A percentile compares a stretch with the other conserved stretches of the same genome.
These are phyloP conservation scores for Coniella lustricola DNA, from an alignment of 2,329 filamentous ascomycete genomes.

Conservation along the genomic window DNA sequence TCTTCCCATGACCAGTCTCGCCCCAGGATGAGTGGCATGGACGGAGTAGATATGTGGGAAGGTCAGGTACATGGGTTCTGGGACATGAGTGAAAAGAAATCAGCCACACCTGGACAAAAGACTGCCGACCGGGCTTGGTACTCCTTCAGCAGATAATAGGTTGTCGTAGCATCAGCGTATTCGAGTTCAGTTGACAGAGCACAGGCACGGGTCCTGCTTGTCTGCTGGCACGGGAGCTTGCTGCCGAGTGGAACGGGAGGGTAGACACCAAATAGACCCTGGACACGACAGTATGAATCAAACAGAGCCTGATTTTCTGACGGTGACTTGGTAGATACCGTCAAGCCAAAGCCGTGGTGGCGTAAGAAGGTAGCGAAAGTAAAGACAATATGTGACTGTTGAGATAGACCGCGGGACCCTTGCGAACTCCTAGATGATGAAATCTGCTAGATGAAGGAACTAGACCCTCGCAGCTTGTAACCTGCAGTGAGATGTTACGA, in stretches of 20 bases:
- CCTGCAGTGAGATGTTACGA: slow-evolving; percentile 18
- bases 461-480: slow-evolving; percentile 8
- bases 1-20: slow-evolving; percentile 2
- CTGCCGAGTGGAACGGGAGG: slow-evolving; percentile 16
- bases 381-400: slow-evolving; percentile 2
- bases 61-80: slow-evolving; percentile 22
- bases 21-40: slow-evolving; percentile 11
- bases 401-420: slow-evolving; percentile 5
- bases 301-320: neutral
- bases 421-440: slow-evolving; percentile 3
- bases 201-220: slow-evolving; percentile 9
- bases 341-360: slow-evolving; percentile 5
- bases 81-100: neutral
- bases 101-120: slow-evolving; percentile 11
- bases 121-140: slow-evolving; percentile 12
- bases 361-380: slow-evolving; percentile 10
- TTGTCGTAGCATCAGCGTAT: slow-evolving; percentile 7
- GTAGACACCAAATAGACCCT: slow-evolving; percentile 11
- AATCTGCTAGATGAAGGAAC: slow-evolving; percentile 5
- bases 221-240: slow-evolving; percentile 17
- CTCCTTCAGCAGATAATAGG: slow-evolving; percentile 9
- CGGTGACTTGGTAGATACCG: neutral
- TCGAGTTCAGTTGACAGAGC: slow-evolving; percentile 9
- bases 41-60: slow-evolving; percentile 24
- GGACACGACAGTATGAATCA: slow-evolving; percentile 3